Conservation (phyloP, 208 protist genomes). For the Porcisia hertigi region DNA sequence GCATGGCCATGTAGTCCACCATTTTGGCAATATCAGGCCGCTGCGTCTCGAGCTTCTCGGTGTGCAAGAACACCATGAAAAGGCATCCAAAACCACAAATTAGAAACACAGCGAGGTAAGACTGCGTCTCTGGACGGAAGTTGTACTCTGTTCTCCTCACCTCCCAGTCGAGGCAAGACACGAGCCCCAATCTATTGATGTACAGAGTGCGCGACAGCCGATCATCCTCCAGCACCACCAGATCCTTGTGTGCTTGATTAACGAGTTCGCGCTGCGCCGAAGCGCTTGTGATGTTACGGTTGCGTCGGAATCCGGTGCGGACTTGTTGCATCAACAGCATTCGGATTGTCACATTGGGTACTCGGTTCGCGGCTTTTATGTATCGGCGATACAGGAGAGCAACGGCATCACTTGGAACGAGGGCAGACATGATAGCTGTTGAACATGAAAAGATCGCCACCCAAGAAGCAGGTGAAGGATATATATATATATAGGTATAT, state of each 20-base stretch:
- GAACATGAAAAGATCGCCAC: neutral
- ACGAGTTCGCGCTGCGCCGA: conserved; percentile 85
- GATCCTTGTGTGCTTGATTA: conserved; percentile 83
- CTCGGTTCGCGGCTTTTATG: conserved; percentile 78
- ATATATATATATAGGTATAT: neutral
- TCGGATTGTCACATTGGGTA: conserved; percentile 88
- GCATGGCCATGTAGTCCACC: conserved; percentile 85
- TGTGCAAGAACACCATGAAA: conserved; percentile 37
- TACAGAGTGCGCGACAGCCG: conserved; percentile 84
- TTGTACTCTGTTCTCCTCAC: conserved; percentile 89
- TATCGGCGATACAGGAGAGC: conserved; percentile 87
- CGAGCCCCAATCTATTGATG: conserved; percentile 89
- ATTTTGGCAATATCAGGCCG: conserved; percentile 80
- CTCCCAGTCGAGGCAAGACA: conserved; percentile 90
- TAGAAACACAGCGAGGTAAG: conserved; percentile 41
- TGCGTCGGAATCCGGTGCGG: conserved; percentile 73
- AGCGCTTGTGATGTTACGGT: conserved; percentile 62
- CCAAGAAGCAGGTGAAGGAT: neutral
- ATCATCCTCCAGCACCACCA: conserved; percentile 83
- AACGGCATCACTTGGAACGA: conserved; percentile 82
- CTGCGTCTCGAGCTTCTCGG: conserved; percentile 50
- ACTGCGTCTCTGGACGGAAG: conserved; percentile 69
- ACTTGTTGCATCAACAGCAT: conserved; percentile 88
- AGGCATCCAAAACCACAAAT: conserved; percentile 54
- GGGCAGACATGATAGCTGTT: conserved; percentile 55